Conservation (phyloP, 2,329 filamentous ascomycete species). For the Pyrenochaeta sp. region DNA sequence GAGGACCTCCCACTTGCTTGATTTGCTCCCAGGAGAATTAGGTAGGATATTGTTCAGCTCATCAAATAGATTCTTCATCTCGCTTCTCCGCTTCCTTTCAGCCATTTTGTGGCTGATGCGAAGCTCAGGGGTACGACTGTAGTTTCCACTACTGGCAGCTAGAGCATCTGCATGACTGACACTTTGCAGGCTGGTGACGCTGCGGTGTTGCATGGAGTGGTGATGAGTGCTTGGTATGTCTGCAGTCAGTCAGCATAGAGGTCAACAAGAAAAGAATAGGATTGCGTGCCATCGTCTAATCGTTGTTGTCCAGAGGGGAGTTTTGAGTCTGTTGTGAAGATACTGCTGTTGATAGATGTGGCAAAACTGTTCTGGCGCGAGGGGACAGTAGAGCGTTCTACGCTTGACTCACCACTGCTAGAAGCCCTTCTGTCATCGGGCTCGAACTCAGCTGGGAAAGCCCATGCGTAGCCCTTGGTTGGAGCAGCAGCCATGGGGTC, state of each 20-base stretch:
- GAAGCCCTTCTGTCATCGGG: slow-evolving; percentile 58
- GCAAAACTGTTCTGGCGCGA: slow-evolving; percentile 80
- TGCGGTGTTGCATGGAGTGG: slow-evolving; percentile 78
- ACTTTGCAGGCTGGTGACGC: slow-evolving; percentile 71
- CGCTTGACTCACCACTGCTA: slow-evolving; percentile 58
- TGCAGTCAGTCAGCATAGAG: slow-evolving; percentile 35
- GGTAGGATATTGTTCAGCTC: slow-evolving; percentile 80
- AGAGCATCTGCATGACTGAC: slow-evolving; percentile 63
- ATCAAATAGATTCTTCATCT: slow-evolving; percentile 90
- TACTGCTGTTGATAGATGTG: slow-evolving; percentile 80
- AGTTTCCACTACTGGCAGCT: slow-evolving; percentile 71
- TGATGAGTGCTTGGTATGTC: slow-evolving; percentile 68
- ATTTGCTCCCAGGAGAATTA: slow-evolving; percentile 82
- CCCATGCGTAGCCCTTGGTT: slow-evolving; percentile 84
- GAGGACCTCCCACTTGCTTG: slow-evolving; percentile 88
- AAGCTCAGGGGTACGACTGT: slow-evolving; percentile 82
- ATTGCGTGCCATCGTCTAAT: slow-evolving; percentile 67
- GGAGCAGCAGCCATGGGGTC: slow-evolving; percentile 74
- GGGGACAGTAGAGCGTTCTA: slow-evolving; percentile 62
- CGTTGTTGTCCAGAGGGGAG: slow-evolving; percentile 76
- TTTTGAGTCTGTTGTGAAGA: slow-evolving; percentile 77
- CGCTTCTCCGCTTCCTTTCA: slow-evolving; percentile 81
- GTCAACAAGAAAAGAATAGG: slow-evolving; percentile 10
- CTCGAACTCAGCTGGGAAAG: slow-evolving; percentile 78
- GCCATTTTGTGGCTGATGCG: slow-evolving; percentile 86